Evolutionary conservation across 2,329 filamentous ascomycete species (phyloP), one percentile per base, ranked within the genome.

Genomic region (Macroventuria anomochaeta): DNA sequence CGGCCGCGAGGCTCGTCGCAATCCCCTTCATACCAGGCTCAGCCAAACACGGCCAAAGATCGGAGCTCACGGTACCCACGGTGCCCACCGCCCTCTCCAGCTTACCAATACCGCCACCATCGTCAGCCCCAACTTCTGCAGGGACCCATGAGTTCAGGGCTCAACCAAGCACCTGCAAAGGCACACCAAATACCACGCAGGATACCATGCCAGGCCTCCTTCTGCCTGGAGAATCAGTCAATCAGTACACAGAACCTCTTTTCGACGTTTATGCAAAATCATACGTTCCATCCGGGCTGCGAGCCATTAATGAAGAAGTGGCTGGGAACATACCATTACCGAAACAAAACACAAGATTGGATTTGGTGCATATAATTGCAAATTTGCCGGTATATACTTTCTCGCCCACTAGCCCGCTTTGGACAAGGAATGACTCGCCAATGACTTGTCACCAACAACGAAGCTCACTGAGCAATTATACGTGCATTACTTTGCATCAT

Each of bases 321-420:
- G 29, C 31, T 2, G 20, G 8, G 5, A 15, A 20, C 1, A 17
- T 57, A 13, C 8, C 17, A 13, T 48, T 15, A 62, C 61, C 2
- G 26, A 15, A n/a, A 41, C 55, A 7, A 55, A 44, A n/a, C 60
- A 63, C 26, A 25, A 25, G 17, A 61, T 69, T 8, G 46, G 60
- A 20, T 64, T 56, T n/a, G 25, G 34, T 25, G 11, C 42, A 3
- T 71, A 68, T 25, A 42, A 53, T 2, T 21, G 42, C 3, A 52
- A 33, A 13, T 70, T 69, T 25, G 41, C 57, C 6, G 67, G 62
- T 15, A 59, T n/a, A n/a, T 36, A 44, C 15, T 68, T 71, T 23
- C 41, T 68, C 5, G 46, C 42, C 0, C 15, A 34, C 5, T 44
- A 41, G 17, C 26, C n/a, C 7, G 11, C 13, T 15, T 10, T 34